These are phyloP conservation scores for Teunomyces stri DNA, from an alignment of 805 yeast genomes.

Conservation along the genomic window DNA sequence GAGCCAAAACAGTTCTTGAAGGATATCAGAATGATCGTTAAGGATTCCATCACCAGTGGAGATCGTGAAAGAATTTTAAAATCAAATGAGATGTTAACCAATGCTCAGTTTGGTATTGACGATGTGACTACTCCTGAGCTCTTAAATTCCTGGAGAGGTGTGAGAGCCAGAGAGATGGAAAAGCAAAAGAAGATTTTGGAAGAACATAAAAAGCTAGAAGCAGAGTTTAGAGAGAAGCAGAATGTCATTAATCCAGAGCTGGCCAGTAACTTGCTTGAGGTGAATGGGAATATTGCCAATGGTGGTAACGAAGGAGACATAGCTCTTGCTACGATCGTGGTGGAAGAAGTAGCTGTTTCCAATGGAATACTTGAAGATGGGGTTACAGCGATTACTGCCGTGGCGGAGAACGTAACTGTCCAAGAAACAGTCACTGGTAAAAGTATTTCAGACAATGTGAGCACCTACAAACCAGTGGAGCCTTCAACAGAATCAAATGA, in stretches of 20 bases:
- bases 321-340: background rate
- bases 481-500: background rate
- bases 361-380: too few species aligned
- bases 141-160: constrained; percentile 69
- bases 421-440: too few species aligned
- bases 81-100: constrained; percentile 94
- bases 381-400: too few species aligned
- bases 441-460: too few species aligned
- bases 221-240: constrained; percentile 15
- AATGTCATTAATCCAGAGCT: background rate
- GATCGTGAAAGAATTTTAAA: constrained; percentile 79
- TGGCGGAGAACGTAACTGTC: too few species aligned
- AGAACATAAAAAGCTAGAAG: constrained; percentile 29
- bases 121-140: constrained; percentile 78
- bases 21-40: constrained; percentile 80
- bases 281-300: background rate
- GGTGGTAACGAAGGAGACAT: background rate
- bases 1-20: constrained; percentile 87
- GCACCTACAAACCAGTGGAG: too few species aligned
- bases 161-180: constrained; percentile 62
- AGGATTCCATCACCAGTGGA: constrained; percentile 68
- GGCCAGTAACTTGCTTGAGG: background rate
- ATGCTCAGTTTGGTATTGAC: constrained; percentile 93
- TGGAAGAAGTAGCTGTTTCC: background rate
- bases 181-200: constrained; percentile 47